phyloP scores from a whole-genome alignment of 1,139 yeast genomes.

The Debaryomycetaceae sp. region DNA sequence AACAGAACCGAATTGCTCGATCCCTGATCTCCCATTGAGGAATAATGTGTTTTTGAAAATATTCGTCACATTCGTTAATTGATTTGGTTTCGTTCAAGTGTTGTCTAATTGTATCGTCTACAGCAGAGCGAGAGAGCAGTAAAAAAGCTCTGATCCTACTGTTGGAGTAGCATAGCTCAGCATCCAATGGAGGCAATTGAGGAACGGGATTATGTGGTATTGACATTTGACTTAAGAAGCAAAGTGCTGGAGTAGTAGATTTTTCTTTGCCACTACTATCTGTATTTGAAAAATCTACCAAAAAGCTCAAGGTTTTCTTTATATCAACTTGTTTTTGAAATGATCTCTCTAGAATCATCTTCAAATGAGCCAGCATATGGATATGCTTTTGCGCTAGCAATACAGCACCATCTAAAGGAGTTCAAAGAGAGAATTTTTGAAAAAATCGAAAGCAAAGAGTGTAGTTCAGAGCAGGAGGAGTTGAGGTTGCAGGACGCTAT shows the following conservation, averaged over 20 bases:
- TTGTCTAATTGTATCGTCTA: conserved; percentile 39
- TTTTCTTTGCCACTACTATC: not conserved
- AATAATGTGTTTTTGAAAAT: conserved; percentile 24
- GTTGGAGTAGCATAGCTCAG: conserved; percentile 30
- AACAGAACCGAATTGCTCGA: conserved; percentile 29
- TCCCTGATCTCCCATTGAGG: conserved; percentile 40
- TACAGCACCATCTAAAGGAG: conserved; percentile 13
- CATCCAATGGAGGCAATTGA: not conserved
- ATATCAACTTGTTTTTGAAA: not conserved
- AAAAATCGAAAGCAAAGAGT: conserved; percentile 1
- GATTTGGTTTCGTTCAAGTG: conserved; percentile 31
- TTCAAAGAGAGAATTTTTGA: conserved; percentile 3
- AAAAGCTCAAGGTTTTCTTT: not conserved
- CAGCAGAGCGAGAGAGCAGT: conserved; percentile 33
- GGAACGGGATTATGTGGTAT: not conserved
- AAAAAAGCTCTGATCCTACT: conserved; percentile 37
- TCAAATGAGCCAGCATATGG: conserved; percentile 10
- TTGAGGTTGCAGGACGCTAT: conserved; percentile 6
- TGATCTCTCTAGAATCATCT: conserved; percentile 6
- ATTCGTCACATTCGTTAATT: conserved; percentile 23
- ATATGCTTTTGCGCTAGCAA: conserved; percentile 20
- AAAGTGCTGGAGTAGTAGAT: too few relatives aligned
- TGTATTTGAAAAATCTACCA: not conserved
- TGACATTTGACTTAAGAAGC: too few relatives aligned
- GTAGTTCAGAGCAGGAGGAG: conserved; percentile 4